Evolutionary conservation across 108 stramenopile genomes (phyloP).

Genomic region (Skeletonema tropicum): DNA sequence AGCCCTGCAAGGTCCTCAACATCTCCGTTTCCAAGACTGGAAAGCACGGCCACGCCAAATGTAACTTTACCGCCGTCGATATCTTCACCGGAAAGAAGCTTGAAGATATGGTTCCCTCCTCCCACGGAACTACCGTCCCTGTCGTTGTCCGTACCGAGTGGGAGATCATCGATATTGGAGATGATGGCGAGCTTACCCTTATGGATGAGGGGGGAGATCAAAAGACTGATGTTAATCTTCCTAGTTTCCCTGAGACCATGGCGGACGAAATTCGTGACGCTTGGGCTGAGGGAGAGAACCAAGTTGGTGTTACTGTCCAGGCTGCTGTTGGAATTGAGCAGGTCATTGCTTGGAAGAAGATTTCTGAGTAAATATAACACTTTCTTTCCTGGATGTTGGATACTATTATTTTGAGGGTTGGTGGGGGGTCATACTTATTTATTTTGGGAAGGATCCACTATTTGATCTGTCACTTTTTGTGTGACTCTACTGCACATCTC

Average conservation of each 20-base stretch:
- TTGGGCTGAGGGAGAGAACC: constrained; percentile 93
- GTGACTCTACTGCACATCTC: neutral
- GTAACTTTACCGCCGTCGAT: constrained; percentile 98
- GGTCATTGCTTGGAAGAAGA: constrained; percentile 91
- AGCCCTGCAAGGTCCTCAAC: constrained; percentile 98
- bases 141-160: constrained; percentile 94
- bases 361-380: neutral
- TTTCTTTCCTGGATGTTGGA: constrained; percentile 1
- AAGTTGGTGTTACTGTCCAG: constrained; percentile 86
- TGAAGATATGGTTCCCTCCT: constrained; percentile 98
- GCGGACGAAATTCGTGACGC: constrained; percentile 92
- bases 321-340: constrained; percentile 90
- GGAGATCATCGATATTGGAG: constrained; percentile 97
- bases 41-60: constrained; percentile 99
- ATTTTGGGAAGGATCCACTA: neutral
- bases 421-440: neutral
- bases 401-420: neutral
- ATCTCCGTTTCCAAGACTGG: constrained; percentile 99
- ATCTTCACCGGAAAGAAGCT: constrained; percentile 99
- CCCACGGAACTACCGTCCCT: constrained; percentile 97
- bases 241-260: constrained; percentile 87
- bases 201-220: constrained; percentile 98
- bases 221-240: constrained; percentile 98
- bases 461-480: neutral
- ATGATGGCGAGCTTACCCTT: constrained; percentile 95